phyloP scores from a whole-genome alignment of 140 eudicot genomes.

The Stevia rebaudiana region DNA sequence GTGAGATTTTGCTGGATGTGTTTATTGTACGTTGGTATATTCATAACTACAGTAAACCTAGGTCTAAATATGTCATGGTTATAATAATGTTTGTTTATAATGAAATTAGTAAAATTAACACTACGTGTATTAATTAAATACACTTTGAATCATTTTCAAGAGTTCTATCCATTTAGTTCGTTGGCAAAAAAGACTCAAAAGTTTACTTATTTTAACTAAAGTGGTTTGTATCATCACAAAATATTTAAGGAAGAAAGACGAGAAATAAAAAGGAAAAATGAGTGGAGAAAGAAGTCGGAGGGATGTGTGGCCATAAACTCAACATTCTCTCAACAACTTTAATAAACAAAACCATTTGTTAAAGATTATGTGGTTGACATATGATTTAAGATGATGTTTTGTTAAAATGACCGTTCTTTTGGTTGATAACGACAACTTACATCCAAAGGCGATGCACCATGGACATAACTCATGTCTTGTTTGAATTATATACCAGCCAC shows the following conservation, averaged over 20 bases:
- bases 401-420: conserved; percentile 13
- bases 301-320: conserved; percentile 28
- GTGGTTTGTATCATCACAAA: neutral
- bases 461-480: neutral
- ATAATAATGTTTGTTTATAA: no score
- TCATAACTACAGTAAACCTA: no score
- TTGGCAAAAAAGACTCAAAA: neutral
- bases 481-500: neutral
- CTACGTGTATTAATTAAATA: neutral
- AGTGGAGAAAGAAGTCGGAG: conserved; percentile 22
- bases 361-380: conserved; percentile 20
- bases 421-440: conserved; percentile 13
- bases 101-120: no score
- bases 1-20: no score
- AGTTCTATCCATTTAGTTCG: neutral
- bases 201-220: neutral
- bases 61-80: no score
- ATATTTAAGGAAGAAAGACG: neutral
- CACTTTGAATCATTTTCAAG: neutral
- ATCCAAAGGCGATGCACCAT: conserved; percentile 15
- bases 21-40: no score
- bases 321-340: conserved; percentile 24
- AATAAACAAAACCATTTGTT: conserved; percentile 17
- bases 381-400: conserved; percentile 25
- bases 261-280: conserved; percentile 1